Evolutionary conservation across 164 flowering plant genomes (phyloP).

Genomic region (Annona cherimola): DNA sequence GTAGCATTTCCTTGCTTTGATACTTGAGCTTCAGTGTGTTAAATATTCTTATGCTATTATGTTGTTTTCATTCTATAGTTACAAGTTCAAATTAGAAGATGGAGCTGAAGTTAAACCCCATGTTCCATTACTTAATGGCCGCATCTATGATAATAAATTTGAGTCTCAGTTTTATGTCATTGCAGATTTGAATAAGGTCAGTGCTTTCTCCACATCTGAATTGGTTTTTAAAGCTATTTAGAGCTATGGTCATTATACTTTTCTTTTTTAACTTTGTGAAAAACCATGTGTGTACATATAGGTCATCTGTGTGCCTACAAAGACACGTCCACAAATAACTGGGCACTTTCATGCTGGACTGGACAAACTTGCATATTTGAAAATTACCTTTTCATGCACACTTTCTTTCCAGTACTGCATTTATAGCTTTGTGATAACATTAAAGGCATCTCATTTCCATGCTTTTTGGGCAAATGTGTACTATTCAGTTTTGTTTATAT

Average conservation of each 20-base stretch:
- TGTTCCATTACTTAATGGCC: slow-evolving; percentile 87
- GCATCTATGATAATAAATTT: slow-evolving; percentile 87
- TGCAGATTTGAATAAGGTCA: slow-evolving; percentile 86
- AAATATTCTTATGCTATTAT: not conserved
- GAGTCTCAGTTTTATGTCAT: slow-evolving; percentile 98
- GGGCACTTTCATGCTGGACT: too few relatives aligned
- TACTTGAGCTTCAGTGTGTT: not conserved
- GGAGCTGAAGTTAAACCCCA: slow-evolving; percentile 77
- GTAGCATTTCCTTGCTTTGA: not conserved
- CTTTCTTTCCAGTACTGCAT: too few relatives aligned
- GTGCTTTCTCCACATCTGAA: not conserved
- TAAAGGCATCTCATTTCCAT: too few relatives aligned
- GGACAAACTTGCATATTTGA: too few relatives aligned
- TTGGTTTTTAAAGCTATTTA: not conserved
- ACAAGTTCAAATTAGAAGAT: slow-evolving; percentile 91
- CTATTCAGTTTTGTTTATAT: too few relatives aligned
- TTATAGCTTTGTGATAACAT: too few relatives aligned
- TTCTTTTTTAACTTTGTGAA: not conserved
- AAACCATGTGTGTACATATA: too few relatives aligned
- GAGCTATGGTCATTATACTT: not conserved
- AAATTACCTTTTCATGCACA: too few relatives aligned
- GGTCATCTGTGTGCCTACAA: too few relatives aligned
- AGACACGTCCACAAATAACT: too few relatives aligned
- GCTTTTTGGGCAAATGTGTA: too few relatives aligned
- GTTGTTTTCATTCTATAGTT: slow-evolving; percentile 49